Evolutionary conservation across 352 stramenopile species (phyloP).

Genomic region (Globisporangium uncinulatum): DNA sequence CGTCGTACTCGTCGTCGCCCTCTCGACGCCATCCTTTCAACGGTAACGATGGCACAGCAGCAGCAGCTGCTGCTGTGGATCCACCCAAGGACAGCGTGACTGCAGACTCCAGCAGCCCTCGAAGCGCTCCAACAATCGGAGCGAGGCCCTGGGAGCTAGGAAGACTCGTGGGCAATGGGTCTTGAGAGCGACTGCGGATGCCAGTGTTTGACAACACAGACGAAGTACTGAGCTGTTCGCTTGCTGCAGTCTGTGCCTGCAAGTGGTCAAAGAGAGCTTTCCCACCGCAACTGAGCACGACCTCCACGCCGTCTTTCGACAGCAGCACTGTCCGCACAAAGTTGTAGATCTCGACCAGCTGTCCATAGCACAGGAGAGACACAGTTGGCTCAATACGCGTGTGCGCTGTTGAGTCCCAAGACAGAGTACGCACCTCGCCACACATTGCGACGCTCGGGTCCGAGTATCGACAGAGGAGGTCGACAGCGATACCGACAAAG

Average conservation of each 20-base stretch:
- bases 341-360: slow-evolving; percentile 56
- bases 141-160: not conserved
- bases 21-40: slow-evolving; percentile 2
- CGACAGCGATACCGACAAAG: slow-evolving; percentile 57
- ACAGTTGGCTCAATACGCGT: not conserved
- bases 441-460: slow-evolving; percentile 3
- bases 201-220: no score
- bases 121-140: slow-evolving; percentile 3
- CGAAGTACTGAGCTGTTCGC: not conserved
- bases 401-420: not conserved
- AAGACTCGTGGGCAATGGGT: not conserved
- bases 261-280: slow-evolving; percentile 30
- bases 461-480: slow-evolving; percentile 25
- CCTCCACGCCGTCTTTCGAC: slow-evolving; percentile 34
- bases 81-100: not conserved
- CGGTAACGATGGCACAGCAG: not conserved
- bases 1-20: slow-evolving; percentile 29
- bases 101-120: slow-evolving; percentile 24
- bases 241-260: not conserved
- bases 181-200: not conserved
- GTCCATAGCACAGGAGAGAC: not conserved
- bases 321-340: slow-evolving; percentile 60
- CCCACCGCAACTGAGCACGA: slow-evolving; percentile 46
- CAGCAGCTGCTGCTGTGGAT: no score
- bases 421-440: slow-evolving; percentile 6